Evolutionary conservation across 805 yeast species (phyloP).

Genomic region (Isabelozyma rhagii): DNA sequence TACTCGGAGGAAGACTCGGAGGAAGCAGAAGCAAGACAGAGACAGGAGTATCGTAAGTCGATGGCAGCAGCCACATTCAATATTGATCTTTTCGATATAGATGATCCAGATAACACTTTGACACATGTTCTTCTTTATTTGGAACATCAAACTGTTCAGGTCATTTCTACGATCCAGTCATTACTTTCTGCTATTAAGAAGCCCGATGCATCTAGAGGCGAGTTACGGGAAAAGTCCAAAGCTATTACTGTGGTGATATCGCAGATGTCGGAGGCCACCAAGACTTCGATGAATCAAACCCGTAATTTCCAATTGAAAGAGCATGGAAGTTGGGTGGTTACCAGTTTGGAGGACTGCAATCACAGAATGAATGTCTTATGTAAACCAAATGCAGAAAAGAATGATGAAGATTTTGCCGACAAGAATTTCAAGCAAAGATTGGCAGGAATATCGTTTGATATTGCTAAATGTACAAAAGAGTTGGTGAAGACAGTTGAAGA

Average conservation of each 20-base stretch:
- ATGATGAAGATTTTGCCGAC: conserved; percentile 71
- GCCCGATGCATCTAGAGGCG: conserved; percentile 73
- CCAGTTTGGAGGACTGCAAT: conserved; percentile 79
- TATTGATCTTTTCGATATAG: conserved; percentile 72
- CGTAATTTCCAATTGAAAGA: conserved; percentile 81
- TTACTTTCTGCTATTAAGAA: conserved; percentile 72
- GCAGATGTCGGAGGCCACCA: conserved; percentile 88
- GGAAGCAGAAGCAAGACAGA: conserved; percentile 35
- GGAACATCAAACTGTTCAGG: conserved; percentile 92
- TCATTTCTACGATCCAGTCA: conserved; percentile 84
- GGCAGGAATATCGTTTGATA: conserved; percentile 94
- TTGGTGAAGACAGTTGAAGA: conserved; percentile 95
- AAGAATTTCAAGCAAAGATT: conserved; percentile 87
- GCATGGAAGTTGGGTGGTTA: conserved; percentile 89
- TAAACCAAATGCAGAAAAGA: conserved; percentile 35
- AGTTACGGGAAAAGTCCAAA: conserved; percentile 64
- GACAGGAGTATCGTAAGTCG: conserved; percentile 44
- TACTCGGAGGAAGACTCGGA: conserved; percentile 22
- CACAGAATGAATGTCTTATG: conserved; percentile 78
- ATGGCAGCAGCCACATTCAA: conserved; percentile 60
- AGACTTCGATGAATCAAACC: conserved; percentile 82
- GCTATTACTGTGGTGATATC: conserved; percentile 77
- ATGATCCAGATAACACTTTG: conserved; percentile 84
- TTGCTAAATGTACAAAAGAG: conserved; percentile 94
- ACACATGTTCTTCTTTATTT: conserved; percentile 78